Evolutionary conservation across 257 asterid species (phyloP), one percentile per base, ranked within the genome.

Genomic region (Solanum lignicaule): DNA sequence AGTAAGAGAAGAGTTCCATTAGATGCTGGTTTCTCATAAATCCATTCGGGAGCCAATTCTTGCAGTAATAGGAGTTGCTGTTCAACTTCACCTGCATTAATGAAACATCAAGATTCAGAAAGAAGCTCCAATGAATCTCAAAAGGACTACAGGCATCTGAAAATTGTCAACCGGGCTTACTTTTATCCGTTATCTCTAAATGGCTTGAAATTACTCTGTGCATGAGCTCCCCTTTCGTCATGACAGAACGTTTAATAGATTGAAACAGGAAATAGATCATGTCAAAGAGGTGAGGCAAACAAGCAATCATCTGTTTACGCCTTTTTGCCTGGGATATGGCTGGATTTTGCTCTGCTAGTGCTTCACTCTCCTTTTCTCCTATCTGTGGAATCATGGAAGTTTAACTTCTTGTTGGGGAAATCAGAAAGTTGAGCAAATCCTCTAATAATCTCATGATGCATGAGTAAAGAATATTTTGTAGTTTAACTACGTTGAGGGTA

Each of bases 1-100:
- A 94, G 89, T 83, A 97, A 10, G 87, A 94, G 93, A 87, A 90
- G 87, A 89, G 94, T 96, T 27, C 97, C 98, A 14, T 94, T 93
- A 60, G 87, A 88, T 15, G 91, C 86, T 33, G 86, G 15, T 90
- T 95, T 95, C 87, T 94, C 97, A 32, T 90, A 87, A 86, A 95
- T 94, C 98, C 98, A 97, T 87, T 97, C 99, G 0, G 98, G 99
- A 87, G 93, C 98, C 39, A 95, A 88, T 87, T 94, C 98, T 90
- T 83, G 94, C 92, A 97, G 93, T 90, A 95, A 87, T 74, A 92
- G 90, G 27, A 97, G 94, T 86, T 93, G 95, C 36, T 94, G 98
- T 89, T 95, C 99, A 43, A 92, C 92, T 88, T 93, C 98, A 60
- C 90, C 98, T 97, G 97, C 88, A 85, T 69, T 84, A 46, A 74